These are phyloP conservation scores for Neofusicoccum kwambonambiense DNA, from an alignment of 2,329 filamentous ascomycete genomes.

Conservation along the genomic window DNA sequence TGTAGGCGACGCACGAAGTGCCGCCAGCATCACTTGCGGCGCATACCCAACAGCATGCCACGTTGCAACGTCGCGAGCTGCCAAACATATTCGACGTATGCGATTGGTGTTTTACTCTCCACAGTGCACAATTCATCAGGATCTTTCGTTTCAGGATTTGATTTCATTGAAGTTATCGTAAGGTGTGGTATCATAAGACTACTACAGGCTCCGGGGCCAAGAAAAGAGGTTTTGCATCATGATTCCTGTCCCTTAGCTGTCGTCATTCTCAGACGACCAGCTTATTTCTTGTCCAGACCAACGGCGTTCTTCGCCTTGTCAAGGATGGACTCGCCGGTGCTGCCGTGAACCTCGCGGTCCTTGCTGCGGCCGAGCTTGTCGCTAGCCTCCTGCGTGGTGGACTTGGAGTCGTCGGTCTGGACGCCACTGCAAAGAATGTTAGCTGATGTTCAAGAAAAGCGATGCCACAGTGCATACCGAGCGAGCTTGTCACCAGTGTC, in stretches of 20 bases:
- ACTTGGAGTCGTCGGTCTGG: slow-evolving; percentile 57
- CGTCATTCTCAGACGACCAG: not conserved
- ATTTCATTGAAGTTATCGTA: not conserved
- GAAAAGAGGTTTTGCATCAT: not conserved
- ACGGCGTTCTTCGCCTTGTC: slow-evolving; percentile 51
- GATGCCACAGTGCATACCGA: slow-evolving; percentile 39
- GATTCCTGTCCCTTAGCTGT: not conserved
- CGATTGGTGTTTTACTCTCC: too few relatives aligned
- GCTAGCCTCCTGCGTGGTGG: slow-evolving; percentile 48
- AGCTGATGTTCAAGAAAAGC: slow-evolving; percentile 19
- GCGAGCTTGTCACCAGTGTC: slow-evolving; percentile 56
- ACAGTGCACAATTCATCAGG: too few relatives aligned
- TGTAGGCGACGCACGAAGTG: too few relatives aligned
- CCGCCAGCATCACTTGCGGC: too few relatives aligned
- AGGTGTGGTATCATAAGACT: slow-evolving; percentile 19
- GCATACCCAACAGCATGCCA: too few relatives aligned
- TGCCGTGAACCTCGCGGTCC: slow-evolving; percentile 38
- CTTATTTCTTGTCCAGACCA: slow-evolving; percentile 43
- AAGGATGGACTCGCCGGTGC: slow-evolving; percentile 39
- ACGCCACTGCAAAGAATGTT: slow-evolving; percentile 37
- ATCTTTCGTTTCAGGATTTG: not conserved
- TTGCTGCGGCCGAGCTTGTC: slow-evolving; percentile 42
- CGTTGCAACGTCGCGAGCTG: too few relatives aligned
- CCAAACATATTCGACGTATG: too few relatives aligned
- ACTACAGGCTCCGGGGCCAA: not conserved